These are phyloP conservation scores for Malus hybrid DNA, from an alignment of 331 rosid species.

Conservation along the genomic window DNA sequence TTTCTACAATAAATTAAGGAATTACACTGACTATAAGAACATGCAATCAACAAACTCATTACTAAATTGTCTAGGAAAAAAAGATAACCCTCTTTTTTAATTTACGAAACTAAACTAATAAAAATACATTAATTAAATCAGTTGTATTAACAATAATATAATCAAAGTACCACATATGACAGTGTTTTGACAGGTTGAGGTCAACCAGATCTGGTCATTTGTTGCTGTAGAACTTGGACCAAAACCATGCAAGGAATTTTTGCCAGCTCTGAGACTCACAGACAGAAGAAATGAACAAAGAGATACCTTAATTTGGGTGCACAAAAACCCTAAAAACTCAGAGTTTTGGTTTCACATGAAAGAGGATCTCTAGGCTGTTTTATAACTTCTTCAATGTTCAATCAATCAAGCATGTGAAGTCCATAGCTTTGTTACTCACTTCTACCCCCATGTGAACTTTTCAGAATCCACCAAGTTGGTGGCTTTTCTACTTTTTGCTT, in stretches of 20 bases:
- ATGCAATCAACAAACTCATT: background rate
- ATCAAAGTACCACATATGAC: background rate
- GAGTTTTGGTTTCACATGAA: background rate
- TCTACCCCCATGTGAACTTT: slow-evolving; percentile 47
- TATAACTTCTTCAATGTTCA: background rate
- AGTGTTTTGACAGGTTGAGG: background rate
- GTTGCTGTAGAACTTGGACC: background rate
- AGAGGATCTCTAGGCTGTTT: background rate
- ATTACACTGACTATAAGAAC: background rate
- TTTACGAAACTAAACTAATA: background rate
- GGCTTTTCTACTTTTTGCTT: slow-evolving; percentile 21
- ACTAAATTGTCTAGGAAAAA: background rate
- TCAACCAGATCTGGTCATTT: slow-evolving; percentile 3
- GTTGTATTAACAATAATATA: background rate
- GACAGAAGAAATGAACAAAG: background rate
- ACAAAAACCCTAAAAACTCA: background rate
- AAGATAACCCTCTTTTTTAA: background rate
- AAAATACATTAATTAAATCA: background rate
- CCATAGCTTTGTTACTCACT: background rate
- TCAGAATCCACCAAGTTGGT: slow-evolving; percentile 48
- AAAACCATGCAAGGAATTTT: background rate
- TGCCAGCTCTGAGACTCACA: background rate
- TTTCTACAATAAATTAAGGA: background rate
- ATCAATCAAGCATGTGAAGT: background rate
- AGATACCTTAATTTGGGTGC: background rate